These are phyloP conservation scores for Diplodia scrobiculata DNA, from an alignment of 2,329 filamentous ascomycete species.

Conservation along the genomic window DNA sequence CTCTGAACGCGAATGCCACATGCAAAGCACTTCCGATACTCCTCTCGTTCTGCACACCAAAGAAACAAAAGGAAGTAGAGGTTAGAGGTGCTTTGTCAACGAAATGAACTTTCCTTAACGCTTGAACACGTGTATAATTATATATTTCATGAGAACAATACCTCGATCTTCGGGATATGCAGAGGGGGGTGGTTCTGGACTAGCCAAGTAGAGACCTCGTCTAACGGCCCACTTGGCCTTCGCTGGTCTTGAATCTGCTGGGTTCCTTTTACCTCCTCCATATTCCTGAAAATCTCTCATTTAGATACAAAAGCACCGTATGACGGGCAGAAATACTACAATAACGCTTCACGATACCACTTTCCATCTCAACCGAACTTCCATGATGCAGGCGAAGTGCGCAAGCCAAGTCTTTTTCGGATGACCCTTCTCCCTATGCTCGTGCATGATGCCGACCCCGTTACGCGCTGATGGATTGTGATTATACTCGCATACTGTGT, in stretches of 20 bases:
- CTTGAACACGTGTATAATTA: neutral
- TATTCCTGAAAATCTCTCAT: neutral
- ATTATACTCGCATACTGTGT: neutral
- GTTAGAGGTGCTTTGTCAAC: neutral
- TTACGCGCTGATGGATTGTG: neutral
- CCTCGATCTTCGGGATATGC: neutral
- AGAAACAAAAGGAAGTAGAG: neutral
- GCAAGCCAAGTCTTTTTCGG: neutral
- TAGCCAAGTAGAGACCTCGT: neutral
- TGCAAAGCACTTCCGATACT: neutral
- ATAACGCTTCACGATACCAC: neutral
- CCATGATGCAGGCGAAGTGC: neutral
- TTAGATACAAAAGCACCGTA: neutral
- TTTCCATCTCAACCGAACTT: neutral
- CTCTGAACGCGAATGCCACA: neutral
- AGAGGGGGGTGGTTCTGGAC: neutral
- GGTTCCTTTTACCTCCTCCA: neutral
- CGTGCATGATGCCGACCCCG: neutral
- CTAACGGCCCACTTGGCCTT: neutral
- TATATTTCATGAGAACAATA: neutral
- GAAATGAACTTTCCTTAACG: constrained; percentile 1
- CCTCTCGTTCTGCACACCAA: neutral
- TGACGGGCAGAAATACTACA: neutral
- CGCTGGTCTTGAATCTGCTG: neutral
- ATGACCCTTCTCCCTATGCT: neutral